These are phyloP conservation scores for Rhodotorula mucilaginosa DNA, from an alignment of 1,284 basidiomycete genomes.

Conservation along the genomic window DNA sequence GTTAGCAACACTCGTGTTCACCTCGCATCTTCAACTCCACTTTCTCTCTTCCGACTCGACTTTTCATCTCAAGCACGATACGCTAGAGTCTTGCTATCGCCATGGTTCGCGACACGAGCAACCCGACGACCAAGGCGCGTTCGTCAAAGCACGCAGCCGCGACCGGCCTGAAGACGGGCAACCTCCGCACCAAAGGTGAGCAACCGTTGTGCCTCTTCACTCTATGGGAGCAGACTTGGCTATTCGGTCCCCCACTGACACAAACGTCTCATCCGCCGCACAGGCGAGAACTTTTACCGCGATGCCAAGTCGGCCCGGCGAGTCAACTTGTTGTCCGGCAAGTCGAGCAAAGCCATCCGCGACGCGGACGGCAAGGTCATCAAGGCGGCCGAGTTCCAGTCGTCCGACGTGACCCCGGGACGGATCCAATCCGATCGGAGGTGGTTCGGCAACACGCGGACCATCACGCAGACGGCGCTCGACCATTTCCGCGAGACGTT, in stretches of 20 bases:
- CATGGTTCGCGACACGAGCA: constrained; percentile 34
- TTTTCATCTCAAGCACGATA: not conserved
- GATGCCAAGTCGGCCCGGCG: constrained; percentile 65
- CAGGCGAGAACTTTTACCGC: constrained; percentile 44
- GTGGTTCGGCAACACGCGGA: constrained; percentile 98
- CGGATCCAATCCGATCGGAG: constrained; percentile 86
- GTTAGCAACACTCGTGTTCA: no score
- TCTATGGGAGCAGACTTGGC: no score
- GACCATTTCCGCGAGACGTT: constrained; percentile 91
- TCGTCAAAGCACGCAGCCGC: constrained; percentile 34
- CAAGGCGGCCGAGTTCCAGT: constrained; percentile 88
- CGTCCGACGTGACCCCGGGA: constrained; percentile 79
- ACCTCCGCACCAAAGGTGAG: constrained; percentile 38
- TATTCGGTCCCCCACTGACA: no score
- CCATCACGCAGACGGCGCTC: constrained; percentile 91
- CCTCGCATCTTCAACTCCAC: no score
- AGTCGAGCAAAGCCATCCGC: constrained; percentile 80
- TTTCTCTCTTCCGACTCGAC: no score
- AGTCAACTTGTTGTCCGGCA: constrained; percentile 74
- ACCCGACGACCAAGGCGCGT: constrained; percentile 32
- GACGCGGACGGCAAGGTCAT: constrained; percentile 87
- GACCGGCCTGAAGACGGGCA: constrained; percentile 41
- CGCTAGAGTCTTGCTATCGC: no score
- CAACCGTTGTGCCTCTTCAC: not conserved
- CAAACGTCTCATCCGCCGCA: no score